Conservation (phyloP, 208 protist species). For the Wallacemonas collosoma region DNA sequence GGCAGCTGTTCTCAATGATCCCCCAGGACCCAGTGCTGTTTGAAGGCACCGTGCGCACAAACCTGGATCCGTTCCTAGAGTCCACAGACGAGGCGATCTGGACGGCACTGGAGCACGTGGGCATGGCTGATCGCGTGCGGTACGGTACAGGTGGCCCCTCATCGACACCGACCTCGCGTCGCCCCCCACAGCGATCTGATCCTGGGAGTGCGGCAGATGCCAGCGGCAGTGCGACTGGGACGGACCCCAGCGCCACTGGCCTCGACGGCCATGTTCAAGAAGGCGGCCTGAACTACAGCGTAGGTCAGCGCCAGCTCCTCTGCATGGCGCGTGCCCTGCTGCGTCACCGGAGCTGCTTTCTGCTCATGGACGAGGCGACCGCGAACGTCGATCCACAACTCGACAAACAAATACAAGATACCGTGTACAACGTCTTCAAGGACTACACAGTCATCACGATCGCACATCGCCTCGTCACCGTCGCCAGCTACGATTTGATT, state of each 20-base stretch:
- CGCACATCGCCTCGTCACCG: constrained; percentile 77
- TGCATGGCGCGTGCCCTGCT: constrained; percentile 76
- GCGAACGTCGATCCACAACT: constrained; percentile 74
- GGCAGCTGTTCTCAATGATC: constrained; percentile 80
- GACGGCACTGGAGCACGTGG: constrained; percentile 37
- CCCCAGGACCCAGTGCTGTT: constrained; percentile 87
- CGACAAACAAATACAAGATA: constrained; percentile 64
- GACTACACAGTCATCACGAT: constrained; percentile 84
- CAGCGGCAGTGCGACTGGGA: constrained; percentile 5
- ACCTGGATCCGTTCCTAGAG: constrained; percentile 73
- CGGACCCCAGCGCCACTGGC: constrained; percentile 15
- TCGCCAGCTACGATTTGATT: constrained; percentile 75
- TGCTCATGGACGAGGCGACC: constrained; percentile 87
- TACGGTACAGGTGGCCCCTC: background rate
- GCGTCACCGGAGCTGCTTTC: constrained; percentile 54
- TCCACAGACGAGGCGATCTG: constrained; percentile 34
- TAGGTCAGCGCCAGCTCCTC: constrained; percentile 79
- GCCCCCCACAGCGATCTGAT: too few species aligned
- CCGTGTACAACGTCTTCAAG: constrained; percentile 55
- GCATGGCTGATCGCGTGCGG: constrained; percentile 24
- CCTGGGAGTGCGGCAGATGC: too few species aligned
- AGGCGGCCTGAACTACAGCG: constrained; percentile 69
- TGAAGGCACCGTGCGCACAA: constrained; percentile 71
- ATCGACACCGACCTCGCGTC: too few species aligned
- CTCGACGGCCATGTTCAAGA: constrained; percentile 40